Conservation (phyloP, 2,329 filamentous ascomycete species). For the Botrytis tulipae region DNA sequence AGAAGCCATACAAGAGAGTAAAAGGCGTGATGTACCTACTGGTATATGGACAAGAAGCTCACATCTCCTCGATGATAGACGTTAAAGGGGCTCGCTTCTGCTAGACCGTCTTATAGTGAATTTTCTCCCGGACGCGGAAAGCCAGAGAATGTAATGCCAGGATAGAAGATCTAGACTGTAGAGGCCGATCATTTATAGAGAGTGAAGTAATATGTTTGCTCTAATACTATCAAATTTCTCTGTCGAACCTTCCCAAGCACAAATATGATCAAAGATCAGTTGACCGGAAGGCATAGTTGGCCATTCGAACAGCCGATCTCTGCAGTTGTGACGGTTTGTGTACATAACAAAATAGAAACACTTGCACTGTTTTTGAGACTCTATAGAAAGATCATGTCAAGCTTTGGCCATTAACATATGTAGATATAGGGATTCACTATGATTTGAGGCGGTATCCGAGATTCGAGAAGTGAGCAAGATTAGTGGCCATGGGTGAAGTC, state of each 20-base stretch:
- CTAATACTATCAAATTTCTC: neutral
- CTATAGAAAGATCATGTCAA: neutral
- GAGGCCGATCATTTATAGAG: too few relatives aligned
- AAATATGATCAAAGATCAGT: neutral
- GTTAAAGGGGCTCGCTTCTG: neutral
- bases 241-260: neutral
- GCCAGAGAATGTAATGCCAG: neutral
- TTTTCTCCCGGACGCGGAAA: neutral
- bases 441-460: neutral
- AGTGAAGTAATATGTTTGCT: neutral
- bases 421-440: neutral
- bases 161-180: neutral
- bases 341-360: too few relatives aligned
- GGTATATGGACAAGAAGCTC: neutral
- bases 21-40: neutral
- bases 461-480: neutral
- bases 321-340: neutral
- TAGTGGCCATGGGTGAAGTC: neutral
- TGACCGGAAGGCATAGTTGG: neutral
- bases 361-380: neutral
- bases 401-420: neutral
- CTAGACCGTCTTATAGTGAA: too few relatives aligned
- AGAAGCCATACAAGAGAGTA: neutral
- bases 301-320: neutral
- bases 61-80: neutral